These are phyloP conservation scores for Ophiostoma australiae DNA, from an alignment of 2,329 filamentous ascomycete species.

Conservation along the genomic window DNA sequence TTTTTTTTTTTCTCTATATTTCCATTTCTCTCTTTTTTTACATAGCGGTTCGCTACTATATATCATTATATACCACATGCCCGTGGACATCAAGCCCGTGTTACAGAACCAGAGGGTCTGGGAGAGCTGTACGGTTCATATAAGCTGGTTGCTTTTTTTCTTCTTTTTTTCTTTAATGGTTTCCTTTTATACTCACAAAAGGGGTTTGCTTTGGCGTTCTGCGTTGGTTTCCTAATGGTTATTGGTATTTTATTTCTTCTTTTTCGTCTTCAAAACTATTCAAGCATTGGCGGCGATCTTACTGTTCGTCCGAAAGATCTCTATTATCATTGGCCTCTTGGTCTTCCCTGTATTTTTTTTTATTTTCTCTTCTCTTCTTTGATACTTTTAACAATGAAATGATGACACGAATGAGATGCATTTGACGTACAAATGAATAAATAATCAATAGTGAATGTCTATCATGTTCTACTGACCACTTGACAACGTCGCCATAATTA, in stretches of 20 bases:
- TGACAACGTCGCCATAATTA: too few relatives aligned
- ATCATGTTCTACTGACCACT: too few relatives aligned
- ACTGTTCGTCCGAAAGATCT: not conserved
- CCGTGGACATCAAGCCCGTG: not conserved
- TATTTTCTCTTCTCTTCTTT: not conserved
- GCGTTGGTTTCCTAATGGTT: not conserved
- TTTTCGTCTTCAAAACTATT: not conserved
- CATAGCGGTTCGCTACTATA: not conserved
- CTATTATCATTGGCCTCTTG: not conserved
- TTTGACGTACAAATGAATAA: not conserved
- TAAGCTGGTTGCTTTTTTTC: not conserved
- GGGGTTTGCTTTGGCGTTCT: conserved; percentile 5
- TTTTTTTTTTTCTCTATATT: conserved; percentile 10
- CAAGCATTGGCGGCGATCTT: conserved; percentile 5
- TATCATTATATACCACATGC: conserved; percentile 16
- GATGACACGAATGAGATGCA: not conserved
- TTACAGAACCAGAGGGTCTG: not conserved
- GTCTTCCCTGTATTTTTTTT: not conserved
- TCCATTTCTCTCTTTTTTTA: not conserved
- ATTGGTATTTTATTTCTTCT: not conserved
- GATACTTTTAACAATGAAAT: not conserved
- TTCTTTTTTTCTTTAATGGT: not conserved
- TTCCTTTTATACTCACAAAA: not conserved
- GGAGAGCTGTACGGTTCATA: conserved; percentile 12
- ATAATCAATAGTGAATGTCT: too few relatives aligned